Evolutionary conservation across 768 basidiomycete species (phyloP).

Genomic region (Pulveroboletus sp.): DNA sequence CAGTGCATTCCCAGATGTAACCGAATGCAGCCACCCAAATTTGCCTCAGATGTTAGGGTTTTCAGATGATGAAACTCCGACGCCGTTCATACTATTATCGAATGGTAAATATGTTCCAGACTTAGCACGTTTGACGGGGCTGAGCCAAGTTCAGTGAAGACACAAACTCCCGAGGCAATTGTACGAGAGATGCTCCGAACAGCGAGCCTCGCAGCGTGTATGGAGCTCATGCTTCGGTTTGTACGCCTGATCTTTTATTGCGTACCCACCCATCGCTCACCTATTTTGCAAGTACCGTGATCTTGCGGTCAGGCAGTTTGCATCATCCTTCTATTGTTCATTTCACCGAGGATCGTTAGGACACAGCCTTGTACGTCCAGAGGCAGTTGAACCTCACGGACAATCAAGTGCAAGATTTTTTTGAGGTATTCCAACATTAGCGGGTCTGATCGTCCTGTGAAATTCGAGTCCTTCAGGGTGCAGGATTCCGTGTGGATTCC

Average conservation of each 20-base stretch:
- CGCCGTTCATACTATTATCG: slow-evolving; percentile 51
- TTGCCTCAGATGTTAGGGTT: slow-evolving; percentile 53
- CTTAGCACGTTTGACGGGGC: not conserved
- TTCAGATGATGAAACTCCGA: slow-evolving; percentile 42
- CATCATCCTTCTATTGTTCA: not conserved
- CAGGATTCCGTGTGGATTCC: slow-evolving; percentile 41
- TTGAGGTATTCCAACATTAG: slow-evolving; percentile 33
- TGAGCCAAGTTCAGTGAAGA: slow-evolving; percentile 36
- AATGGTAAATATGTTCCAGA: slow-evolving; percentile 32
- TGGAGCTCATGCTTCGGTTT: slow-evolving; percentile 33
- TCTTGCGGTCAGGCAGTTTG: slow-evolving; percentile 28
- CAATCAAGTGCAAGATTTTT: slow-evolving; percentile 42
- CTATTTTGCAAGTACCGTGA: slow-evolving; percentile 37
- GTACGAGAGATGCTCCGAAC: slow-evolving; percentile 36
- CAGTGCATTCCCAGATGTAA: not conserved
- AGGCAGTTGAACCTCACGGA: slow-evolving; percentile 40
- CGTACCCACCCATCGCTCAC: not conserved
- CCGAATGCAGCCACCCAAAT: slow-evolving; percentile 43
- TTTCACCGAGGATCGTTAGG: slow-evolving; percentile 26
- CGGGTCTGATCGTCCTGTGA: not conserved
- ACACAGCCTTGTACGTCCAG: slow-evolving; percentile 43
- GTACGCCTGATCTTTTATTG: slow-evolving; percentile 17
- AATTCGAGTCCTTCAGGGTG: slow-evolving; percentile 27
- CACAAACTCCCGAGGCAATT: slow-evolving; percentile 39
- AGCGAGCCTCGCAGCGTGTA: slow-evolving; percentile 37